Conservation (phyloP, 257 asterid species). For the Solanum tarapatanum region DNA sequence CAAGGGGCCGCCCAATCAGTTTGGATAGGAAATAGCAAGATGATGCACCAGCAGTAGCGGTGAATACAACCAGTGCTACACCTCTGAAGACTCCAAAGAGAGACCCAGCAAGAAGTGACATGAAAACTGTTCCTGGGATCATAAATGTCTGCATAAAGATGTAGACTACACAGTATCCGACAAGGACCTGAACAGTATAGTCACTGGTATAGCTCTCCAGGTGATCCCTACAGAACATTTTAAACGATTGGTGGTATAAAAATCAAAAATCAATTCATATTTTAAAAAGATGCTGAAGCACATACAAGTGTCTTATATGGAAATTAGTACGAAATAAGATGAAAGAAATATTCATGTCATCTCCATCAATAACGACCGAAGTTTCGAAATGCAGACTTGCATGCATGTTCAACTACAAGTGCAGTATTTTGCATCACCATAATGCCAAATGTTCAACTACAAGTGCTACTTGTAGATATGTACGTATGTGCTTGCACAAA, state of each 20-base stretch:
- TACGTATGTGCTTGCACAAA: neutral
- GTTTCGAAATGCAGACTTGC: neutral
- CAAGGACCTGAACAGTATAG: slow-evolving; percentile 80
- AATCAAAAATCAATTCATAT: neutral
- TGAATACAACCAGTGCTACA: slow-evolving; percentile 77
- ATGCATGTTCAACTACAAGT: neutral
- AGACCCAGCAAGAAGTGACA: slow-evolving; percentile 94
- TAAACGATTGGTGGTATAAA: neutral
- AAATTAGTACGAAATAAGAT: neutral
- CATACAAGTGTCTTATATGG: neutral
- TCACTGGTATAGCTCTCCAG: slow-evolving; percentile 92
- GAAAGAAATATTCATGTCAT: neutral
- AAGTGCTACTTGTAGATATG: neutral
- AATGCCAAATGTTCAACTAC: neutral
- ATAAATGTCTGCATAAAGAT: slow-evolving; percentile 97
- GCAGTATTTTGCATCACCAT: neutral
- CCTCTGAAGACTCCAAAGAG: slow-evolving; percentile 87
- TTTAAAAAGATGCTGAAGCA: neutral
- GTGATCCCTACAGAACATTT: slow-evolving; percentile 43
- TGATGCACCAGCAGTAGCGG: slow-evolving; percentile 95
- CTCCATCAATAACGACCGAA: neutral
- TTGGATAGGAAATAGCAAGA: slow-evolving; percentile 85
- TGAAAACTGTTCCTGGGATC: slow-evolving; percentile 94
- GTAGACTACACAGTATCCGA: slow-evolving; percentile 84
- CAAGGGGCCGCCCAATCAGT: slow-evolving; percentile 83